These are phyloP conservation scores for Raddia guianensis DNA, from an alignment of 176 grass and related monocot species.

Conservation along the genomic window DNA sequence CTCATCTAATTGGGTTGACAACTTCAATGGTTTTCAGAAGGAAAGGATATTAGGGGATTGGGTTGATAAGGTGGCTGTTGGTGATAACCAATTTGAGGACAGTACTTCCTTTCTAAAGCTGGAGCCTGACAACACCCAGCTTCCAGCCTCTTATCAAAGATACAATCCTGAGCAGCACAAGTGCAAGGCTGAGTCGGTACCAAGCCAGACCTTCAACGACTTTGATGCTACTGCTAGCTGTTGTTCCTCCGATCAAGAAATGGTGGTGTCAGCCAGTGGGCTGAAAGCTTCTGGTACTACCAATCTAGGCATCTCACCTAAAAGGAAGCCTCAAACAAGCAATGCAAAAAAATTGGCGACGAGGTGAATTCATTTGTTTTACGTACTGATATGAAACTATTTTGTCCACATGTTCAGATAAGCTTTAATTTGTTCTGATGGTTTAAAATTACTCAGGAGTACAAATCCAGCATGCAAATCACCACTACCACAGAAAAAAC, in stretches of 20 bases:
- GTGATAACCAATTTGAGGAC: constrained; percentile 49
- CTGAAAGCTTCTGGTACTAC: constrained; percentile 44
- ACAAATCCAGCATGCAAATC: constrained; percentile 53
- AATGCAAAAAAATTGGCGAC: constrained; percentile 39
- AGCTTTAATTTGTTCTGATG: constrained; percentile 30
- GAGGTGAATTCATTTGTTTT: constrained; percentile 52
- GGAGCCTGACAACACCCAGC: constrained; percentile 38
- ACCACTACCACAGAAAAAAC: constrained; percentile 51
- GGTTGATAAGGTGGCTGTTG: constrained; percentile 46
- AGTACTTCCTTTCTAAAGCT: constrained; percentile 41
- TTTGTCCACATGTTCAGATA: constrained; percentile 31
- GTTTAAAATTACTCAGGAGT: constrained; percentile 54
- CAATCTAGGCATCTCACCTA: constrained; percentile 45
- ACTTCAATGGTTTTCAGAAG: constrained; percentile 34
- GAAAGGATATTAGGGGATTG: constrained; percentile 37
- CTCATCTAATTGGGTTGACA: constrained; percentile 39
- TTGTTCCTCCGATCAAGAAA: constrained; percentile 67
- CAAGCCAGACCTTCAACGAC: constrained; percentile 46
- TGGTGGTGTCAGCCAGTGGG: constrained; percentile 48
- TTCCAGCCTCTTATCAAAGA: constrained; percentile 65
- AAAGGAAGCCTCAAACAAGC: constrained; percentile 66
- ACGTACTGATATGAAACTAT: constrained; percentile 8
- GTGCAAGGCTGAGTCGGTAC: constrained; percentile 48
- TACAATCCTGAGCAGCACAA: constrained; percentile 48
- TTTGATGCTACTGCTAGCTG: constrained; percentile 57